Base-by-base conservation (phyloP, 495 filamentous ascomycete species). In the Pseudevernia furfuracea region DNA sequence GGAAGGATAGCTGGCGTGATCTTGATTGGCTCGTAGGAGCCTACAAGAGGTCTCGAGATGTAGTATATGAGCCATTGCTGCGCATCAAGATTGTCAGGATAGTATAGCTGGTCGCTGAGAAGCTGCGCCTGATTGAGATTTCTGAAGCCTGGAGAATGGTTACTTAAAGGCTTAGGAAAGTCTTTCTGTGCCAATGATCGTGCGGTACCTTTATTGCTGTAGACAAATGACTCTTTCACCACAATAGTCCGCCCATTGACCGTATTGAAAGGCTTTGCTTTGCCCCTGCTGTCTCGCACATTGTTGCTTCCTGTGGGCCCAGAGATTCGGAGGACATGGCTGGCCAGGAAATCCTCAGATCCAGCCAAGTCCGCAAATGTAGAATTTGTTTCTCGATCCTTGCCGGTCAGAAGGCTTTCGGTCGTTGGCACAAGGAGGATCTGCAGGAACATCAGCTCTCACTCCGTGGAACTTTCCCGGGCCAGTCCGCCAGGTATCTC, bases 21-120 rank as follows among this genome's bases (percentile, higher is more conserved):
- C 70, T 82, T 88, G 53, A 86, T 81, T 37, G 89, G 82, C 62
- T 96, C 92, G 76, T 85, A 89, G 1, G 84, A 84, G 21, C 95
- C 95, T 36, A 97, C 80, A 62, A 99, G 75, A n/a, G 95, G 95
- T 43, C 85, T 85, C 21, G 92, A 96, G 61, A 99, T 95, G 74
- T 91, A 97, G 80, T 99, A 97, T 60, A 99, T 84, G 43, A 99
- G 84, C 89, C 95, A 99, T 83, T 89, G 87, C 57, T 89, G 85
- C 28, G 89, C 86, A 46, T 96, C 92, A 62, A 87, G 79, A 25
- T 79, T 85, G 67, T 97, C 88, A 39, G 89, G 85, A 72, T 94
- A 92, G 81, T 89, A 97, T n/a, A 97, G 77, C 46, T 81, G 81
- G 72, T 97, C 95, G 65, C 86, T 84, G 48, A 97, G 77, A 28